These are phyloP conservation scores for Monosporozyma solicola DNA, from an alignment of 805 yeast genomes.

Conservation along the genomic window DNA sequence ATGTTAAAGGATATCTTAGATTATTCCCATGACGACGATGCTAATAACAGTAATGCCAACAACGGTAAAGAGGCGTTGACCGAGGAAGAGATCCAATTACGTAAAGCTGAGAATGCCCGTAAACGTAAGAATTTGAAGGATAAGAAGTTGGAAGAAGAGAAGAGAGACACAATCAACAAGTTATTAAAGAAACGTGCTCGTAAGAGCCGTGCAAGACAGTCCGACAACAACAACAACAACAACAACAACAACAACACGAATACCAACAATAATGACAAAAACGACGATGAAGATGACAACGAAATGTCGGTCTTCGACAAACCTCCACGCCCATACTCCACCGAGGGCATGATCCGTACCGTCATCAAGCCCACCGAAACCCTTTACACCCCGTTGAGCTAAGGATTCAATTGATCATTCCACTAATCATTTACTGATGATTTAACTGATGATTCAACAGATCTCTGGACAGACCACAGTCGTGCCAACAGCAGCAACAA, in stretches of 20 bases:
- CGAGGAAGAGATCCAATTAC: constrained; percentile 73
- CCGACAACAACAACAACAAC: neutral
- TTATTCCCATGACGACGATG: neutral
- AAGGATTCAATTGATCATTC: too few species aligned
- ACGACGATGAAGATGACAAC: constrained; percentile 9
- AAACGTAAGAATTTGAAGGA: constrained; percentile 78
- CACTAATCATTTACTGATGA: too few species aligned
- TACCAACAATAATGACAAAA: neutral
- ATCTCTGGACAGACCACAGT: too few species aligned
- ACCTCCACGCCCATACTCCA: constrained; percentile 25
- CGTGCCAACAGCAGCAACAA: neutral
- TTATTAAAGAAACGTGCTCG: constrained; percentile 76
- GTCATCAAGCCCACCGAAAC: constrained; percentile 6
- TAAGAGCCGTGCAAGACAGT: constrained; percentile 40
- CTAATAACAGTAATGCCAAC: constrained; percentile 13
- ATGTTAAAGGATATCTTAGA: constrained; percentile 14
- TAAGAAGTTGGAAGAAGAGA: constrained; percentile 82
- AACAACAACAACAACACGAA: constrained; percentile 5
- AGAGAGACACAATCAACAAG: constrained; percentile 82
- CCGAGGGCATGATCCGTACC: constrained; percentile 21
- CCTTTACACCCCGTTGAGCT: neutral
- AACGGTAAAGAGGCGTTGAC: constrained; percentile 47
- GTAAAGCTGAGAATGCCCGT: constrained; percentile 82
- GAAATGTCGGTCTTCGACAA: constrained; percentile 14
- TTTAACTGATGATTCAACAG: too few species aligned